phyloP scores from a whole-genome alignment of 2,329 filamentous ascomycete genomes.

The Nakataea oryzae region DNA sequence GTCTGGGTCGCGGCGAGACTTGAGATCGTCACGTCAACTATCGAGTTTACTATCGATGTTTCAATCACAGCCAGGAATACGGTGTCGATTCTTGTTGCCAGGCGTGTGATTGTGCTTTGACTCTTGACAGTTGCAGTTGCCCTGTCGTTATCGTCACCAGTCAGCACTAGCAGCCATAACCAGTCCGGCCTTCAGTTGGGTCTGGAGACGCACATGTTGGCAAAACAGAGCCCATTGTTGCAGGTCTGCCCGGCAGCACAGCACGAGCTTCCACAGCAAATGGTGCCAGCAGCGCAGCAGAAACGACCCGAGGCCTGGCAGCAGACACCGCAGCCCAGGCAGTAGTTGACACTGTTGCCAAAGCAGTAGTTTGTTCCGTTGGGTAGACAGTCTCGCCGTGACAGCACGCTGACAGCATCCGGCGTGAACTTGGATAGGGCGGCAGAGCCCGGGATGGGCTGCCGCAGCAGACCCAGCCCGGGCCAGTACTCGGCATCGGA shows the following conservation, averaged over 20 bases:
- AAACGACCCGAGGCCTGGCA: constrained; percentile 12
- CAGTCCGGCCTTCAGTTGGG: not conserved
- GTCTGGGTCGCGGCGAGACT: constrained; percentile 10
- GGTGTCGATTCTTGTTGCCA: constrained; percentile 8
- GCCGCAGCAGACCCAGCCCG: constrained; percentile 3
- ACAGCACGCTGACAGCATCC: constrained; percentile 8
- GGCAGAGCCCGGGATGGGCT: constrained; percentile 9
- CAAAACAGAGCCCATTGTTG: constrained; percentile 15
- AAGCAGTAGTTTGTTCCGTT: constrained; percentile 24
- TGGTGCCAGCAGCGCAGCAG: constrained; percentile 16
- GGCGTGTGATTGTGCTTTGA: constrained; percentile 4
- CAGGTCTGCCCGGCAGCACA: constrained; percentile 19
- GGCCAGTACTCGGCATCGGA: not conserved
- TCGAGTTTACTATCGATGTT: constrained; percentile 6
- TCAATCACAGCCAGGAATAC: constrained; percentile 10
- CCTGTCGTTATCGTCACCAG: constrained; percentile 3
- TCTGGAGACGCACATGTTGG: constrained; percentile 7
- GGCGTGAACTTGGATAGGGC: constrained; percentile 10
- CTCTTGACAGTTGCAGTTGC: constrained; percentile 8
- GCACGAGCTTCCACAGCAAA: constrained; percentile 20
- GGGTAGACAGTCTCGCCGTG: constrained; percentile 16
- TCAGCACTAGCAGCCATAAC: not conserved
- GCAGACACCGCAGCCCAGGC: constrained; percentile 17
- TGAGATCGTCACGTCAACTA: constrained; percentile 9
- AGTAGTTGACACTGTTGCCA: constrained; percentile 15